Evolutionary conservation across 257 asterid genomes (phyloP).

Genomic region (Ehretia macrophylla): DNA sequence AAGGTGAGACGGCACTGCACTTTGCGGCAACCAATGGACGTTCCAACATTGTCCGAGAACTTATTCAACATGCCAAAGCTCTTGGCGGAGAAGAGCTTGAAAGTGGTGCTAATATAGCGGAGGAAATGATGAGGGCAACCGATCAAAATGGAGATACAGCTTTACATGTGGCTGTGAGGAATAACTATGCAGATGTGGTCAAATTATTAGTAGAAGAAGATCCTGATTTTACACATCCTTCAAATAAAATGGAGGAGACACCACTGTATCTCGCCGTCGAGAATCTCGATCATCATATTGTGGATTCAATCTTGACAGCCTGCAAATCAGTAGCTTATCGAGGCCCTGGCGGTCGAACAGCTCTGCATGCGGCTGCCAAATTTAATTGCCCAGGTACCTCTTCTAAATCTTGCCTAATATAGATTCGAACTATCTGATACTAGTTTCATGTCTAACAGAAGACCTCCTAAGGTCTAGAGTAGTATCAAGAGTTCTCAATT

Average conservation of each 20-base stretch:
- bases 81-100: not conserved
- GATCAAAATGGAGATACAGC: constrained; percentile 7
- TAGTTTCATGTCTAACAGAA: no score
- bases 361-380: constrained; percentile 14
- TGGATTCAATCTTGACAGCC: not conserved
- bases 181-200: not conserved
- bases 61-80: not conserved
- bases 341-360: constrained; percentile 12
- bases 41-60: not conserved
- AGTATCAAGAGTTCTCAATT: no score
- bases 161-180: constrained; percentile 9
- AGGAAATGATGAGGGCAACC: not conserved
- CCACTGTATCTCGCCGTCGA: constrained; percentile 18
- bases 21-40: constrained; percentile 6
- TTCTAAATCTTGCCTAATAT: no score
- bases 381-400: not conserved
- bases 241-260: not conserved
- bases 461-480: no score
- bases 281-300: not conserved
- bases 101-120: not conserved
- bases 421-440: no score
- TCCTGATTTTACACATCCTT: not conserved
- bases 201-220: constrained; percentile 1
- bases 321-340: not conserved
- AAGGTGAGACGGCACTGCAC: constrained; percentile 3